Evolutionary conservation across 108 stramenopile genomes (phyloP).

Genomic region (Fragilaria radians): DNA sequence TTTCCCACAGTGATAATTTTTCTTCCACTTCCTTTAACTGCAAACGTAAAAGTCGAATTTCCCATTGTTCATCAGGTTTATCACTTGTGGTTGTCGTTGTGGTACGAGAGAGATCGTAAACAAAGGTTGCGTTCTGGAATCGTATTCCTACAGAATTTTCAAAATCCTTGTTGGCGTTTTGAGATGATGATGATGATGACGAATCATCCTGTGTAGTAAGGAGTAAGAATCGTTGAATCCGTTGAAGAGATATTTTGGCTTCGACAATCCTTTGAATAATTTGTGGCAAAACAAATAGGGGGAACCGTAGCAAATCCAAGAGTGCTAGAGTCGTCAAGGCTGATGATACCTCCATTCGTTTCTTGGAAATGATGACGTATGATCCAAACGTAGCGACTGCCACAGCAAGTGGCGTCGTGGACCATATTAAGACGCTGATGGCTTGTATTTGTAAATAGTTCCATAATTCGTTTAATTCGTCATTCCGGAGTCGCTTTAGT

Average conservation of each 20-base stretch:
- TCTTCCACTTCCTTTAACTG: slow-evolving; percentile 65
- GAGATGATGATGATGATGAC: slow-evolving; percentile 8
- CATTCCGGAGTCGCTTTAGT: slow-evolving; percentile 47
- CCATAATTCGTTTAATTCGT: slow-evolving; percentile 58
- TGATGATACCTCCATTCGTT: slow-evolving; percentile 68
- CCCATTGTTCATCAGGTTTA: slow-evolving; percentile 44
- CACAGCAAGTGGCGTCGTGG: slow-evolving; percentile 61
- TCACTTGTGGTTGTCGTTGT: slow-evolving; percentile 9
- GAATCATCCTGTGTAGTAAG: slow-evolving; percentile 54
- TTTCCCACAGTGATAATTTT: too few species aligned
- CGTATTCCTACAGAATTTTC: slow-evolving; percentile 33
- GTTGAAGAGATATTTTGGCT: slow-evolving; percentile 74
- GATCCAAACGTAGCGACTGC: slow-evolving; percentile 85
- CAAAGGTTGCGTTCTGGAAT: slow-evolving; percentile 24
- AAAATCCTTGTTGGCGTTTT: too few species aligned
- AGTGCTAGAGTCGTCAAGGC: slow-evolving; percentile 53
- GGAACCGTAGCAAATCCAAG: slow-evolving; percentile 88
- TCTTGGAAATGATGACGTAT: slow-evolving; percentile 54
- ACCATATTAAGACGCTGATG: slow-evolving; percentile 58
- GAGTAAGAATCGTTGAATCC: slow-evolving; percentile 74
- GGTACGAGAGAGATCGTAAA: slow-evolving; percentile 20
- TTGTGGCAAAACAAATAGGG: slow-evolving; percentile 79
- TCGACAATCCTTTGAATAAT: slow-evolving; percentile 93
- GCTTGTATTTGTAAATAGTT: slow-evolving; percentile 43
- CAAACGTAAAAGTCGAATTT: slow-evolving; percentile 56